Conservation (phyloP, 2,329 filamentous ascomycete genomes). For the Dothistroma pini region DNA sequence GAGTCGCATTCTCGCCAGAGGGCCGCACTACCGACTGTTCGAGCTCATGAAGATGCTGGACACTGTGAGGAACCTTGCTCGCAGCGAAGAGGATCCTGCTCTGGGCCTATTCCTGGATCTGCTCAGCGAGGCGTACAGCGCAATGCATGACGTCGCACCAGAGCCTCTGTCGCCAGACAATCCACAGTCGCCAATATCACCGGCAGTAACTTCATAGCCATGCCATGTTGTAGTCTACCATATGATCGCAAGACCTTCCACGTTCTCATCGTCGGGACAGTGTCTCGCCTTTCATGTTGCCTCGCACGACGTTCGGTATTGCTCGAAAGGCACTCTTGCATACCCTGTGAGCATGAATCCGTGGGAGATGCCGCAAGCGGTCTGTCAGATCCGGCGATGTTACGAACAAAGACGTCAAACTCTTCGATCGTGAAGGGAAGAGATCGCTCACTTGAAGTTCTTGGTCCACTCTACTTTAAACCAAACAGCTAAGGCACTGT, state of each 20-base stretch:
- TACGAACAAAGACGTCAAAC: not conserved
- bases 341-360: not conserved
- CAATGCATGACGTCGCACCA: not conserved
- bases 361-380: not conserved
- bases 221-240: not conserved
- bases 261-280: too few species aligned
- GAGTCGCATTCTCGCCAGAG: not conserved
- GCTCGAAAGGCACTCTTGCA: not conserved
- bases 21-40: not conserved
- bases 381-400: not conserved
- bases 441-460: too few species aligned
- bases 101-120: not conserved
- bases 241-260: not conserved
- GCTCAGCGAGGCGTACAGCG: not conserved
- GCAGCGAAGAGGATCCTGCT: not conserved
- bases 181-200: not conserved
- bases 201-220: not conserved
- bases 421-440: not conserved
- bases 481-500: not conserved
- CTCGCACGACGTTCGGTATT: too few species aligned
- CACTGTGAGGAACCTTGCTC: not conserved
- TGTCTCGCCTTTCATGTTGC: not conserved
- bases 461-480: too few species aligned
- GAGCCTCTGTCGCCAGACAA: not conserved
- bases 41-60: not conserved